Percentiles rank a stretch among this genome's conserved stretches.
Conservation (phyloP, 345 rosid species). For the Ceriops zippeliana region DNA sequence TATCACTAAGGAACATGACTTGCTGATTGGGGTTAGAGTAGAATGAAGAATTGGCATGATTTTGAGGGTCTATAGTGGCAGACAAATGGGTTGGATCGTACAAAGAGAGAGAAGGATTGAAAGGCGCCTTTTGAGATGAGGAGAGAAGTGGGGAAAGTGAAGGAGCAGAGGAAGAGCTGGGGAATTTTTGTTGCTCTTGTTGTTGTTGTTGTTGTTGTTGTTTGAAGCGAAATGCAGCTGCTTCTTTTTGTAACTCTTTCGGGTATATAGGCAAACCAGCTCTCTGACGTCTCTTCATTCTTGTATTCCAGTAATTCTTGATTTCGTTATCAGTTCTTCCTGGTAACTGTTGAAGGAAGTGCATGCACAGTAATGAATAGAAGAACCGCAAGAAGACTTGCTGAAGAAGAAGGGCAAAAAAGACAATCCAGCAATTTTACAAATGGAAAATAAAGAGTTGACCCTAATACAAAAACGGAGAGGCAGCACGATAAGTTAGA, state of each 20-base stretch:
- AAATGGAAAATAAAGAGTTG: no score
- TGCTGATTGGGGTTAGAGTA: slow-evolving; percentile 18
- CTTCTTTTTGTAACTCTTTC: slow-evolving; percentile 40
- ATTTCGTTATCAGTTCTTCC: slow-evolving; percentile 91
- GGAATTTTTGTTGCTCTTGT: slow-evolving; percentile 16
- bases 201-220: neutral
- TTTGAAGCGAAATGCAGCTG: slow-evolving; percentile 29
- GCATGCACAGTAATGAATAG: neutral
- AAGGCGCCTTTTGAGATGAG: neutral
- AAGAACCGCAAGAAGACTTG: neutral
- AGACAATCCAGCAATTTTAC: no score
- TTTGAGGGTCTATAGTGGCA: slow-evolving; percentile 9
- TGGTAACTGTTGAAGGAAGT: slow-evolving; percentile 46
- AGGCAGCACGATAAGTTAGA: no score
- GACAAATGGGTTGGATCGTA: slow-evolving; percentile 9
- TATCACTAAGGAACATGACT: slow-evolving; percentile 12
- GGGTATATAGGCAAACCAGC: slow-evolving; percentile 77
- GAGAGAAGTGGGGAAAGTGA: neutral
- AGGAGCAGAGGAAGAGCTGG: neutral
- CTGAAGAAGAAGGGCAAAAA: neutral
- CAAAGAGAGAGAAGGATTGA: neutral
- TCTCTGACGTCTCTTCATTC: slow-evolving; percentile 72
- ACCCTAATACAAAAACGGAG: no score
- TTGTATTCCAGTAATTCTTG: slow-evolving; percentile 86
- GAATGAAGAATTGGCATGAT: slow-evolving; percentile 12